Evolutionary conservation across 106 monocot species (phyloP).

Genomic region (Triglochin maritima): DNA sequence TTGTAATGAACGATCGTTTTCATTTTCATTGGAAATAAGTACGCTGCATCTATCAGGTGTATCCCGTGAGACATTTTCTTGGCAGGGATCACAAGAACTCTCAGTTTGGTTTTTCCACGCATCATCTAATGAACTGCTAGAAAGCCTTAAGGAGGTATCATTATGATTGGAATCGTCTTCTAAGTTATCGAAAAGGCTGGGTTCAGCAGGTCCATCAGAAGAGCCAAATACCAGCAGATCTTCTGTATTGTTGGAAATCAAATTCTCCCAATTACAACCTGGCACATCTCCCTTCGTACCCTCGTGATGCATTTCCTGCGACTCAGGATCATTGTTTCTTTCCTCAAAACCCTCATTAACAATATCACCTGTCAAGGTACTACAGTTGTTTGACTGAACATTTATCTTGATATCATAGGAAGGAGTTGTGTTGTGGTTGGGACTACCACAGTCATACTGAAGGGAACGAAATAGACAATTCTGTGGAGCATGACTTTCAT

Average conservation of each 20-base stretch:
- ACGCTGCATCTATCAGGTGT: too few species aligned
- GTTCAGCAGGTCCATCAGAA: neutral
- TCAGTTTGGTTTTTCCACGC: too few species aligned
- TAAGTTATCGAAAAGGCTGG: neutral
- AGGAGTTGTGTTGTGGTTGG: neutral
- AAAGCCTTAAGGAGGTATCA: neutral
- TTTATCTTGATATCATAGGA: neutral
- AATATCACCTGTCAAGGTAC: neutral
- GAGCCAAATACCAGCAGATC: slow-evolving; percentile 39
- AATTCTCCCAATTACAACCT: slow-evolving; percentile 30
- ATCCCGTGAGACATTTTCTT: too few species aligned
- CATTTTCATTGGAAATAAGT: too few species aligned
- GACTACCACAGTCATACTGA: neutral
- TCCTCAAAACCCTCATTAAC: neutral
- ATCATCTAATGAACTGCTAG: too few species aligned
- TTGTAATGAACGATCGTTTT: too few species aligned
- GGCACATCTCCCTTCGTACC: neutral
- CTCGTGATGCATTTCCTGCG: neutral
- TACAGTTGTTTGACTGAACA: neutral
- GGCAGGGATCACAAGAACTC: too few species aligned
- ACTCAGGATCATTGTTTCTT: neutral
- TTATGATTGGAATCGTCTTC: neutral
- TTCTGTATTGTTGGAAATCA: slow-evolving; percentile 35
- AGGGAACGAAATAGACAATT: neutral
- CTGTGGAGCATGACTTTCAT: neutral